Evolutionary conservation across 345 rosid species (phyloP).

Genomic region (Zanthoxylum bungeanum): DNA sequence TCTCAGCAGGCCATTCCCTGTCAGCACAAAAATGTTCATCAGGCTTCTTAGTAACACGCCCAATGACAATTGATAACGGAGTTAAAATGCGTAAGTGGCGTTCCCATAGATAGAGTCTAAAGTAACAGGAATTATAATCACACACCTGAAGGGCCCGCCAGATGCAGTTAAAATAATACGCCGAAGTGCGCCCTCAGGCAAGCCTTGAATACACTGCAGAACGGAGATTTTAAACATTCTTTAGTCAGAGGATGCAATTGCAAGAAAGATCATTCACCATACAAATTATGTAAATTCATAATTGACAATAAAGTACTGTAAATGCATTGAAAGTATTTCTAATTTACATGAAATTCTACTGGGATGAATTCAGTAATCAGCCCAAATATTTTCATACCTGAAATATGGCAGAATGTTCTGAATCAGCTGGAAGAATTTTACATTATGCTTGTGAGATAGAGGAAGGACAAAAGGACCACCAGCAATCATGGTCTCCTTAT

Average conservation of each 20-base stretch:
- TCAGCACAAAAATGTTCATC: conserved; percentile 13
- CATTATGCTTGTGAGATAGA: conserved; percentile 80
- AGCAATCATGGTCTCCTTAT: conserved; percentile 95
- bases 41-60: background rate
- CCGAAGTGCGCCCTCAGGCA: conserved; percentile 84
- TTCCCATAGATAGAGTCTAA: background rate
- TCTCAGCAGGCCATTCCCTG: conserved; percentile 96
- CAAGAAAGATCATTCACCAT: conserved; percentile 1
- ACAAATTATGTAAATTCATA: background rate
- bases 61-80: background rate
- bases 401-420: conserved; percentile 98
- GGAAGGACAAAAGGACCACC: conserved; percentile 99
- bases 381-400: conserved; percentile 49
- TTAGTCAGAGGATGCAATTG: conserved; percentile 5
- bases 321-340: background rate
- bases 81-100: background rate
- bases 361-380: background rate
- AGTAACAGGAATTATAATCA: conserved; percentile 19
- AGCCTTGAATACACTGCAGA: conserved; percentile 92
- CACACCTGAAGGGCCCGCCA: conserved; percentile 98
- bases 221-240: conserved; percentile 13
- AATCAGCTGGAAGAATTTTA: conserved; percentile 98
- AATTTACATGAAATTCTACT: background rate
- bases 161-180: conserved; percentile 92
- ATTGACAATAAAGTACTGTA: background rate